Conservation (phyloP, 75 land plant genomes). For the Cupressus sempervirens region DNA sequence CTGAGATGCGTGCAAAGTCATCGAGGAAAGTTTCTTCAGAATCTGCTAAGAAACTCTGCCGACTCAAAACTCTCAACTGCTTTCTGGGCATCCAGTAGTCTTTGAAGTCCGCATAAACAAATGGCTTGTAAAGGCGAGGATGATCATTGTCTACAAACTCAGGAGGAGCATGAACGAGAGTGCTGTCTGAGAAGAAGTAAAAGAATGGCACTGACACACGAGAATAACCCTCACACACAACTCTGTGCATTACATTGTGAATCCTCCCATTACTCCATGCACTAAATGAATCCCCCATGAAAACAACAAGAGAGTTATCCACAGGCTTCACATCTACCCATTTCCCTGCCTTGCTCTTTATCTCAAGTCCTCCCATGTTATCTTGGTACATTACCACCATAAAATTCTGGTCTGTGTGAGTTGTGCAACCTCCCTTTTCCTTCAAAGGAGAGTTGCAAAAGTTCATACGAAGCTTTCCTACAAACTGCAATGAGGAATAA, state of each 20-base stretch:
- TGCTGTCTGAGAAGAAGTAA: background rate
- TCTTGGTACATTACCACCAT: background rate
- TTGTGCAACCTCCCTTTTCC: background rate
- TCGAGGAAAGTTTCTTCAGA: no score
- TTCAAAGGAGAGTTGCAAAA: background rate
- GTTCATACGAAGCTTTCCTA: background rate
- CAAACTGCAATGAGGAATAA: background rate
- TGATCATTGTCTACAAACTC: background rate
- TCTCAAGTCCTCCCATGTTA: background rate
- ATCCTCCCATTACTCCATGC: background rate
- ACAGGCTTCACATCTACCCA: background rate
- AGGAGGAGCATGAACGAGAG: background rate
- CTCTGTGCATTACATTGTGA: background rate
- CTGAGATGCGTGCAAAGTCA: no score
- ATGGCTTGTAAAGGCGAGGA: background rate
- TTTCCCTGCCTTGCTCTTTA: background rate
- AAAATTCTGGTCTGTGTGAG: background rate
- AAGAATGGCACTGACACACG: background rate
- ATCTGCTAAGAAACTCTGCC: no score
- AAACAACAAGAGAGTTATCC: no score
- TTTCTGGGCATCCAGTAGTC: background rate
- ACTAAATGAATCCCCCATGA: background rate
- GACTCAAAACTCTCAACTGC: no score
- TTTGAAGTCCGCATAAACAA: background rate
- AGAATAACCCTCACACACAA: background rate